Conservation (phyloP, 192 early-diverging fungal genomes). For the Podochytrium sp. region DNA sequence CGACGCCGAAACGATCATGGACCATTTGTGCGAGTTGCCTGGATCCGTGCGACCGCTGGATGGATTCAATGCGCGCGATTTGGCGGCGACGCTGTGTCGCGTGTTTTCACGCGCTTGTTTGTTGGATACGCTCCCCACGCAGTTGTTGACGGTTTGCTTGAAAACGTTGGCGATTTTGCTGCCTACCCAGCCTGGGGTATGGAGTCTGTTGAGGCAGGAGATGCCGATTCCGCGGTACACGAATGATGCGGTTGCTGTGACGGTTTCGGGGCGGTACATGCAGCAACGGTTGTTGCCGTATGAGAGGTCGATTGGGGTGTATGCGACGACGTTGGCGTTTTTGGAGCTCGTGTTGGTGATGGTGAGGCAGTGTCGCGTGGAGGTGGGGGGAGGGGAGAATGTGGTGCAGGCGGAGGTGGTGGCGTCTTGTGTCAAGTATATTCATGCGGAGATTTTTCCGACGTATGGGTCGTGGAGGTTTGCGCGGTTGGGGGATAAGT, state of each 20-base stretch:
- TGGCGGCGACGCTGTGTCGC: conserved; percentile 41
- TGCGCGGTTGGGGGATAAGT: conserved; percentile 39
- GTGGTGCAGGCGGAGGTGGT: conserved; percentile 37
- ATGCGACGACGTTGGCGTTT: conserved; percentile 48
- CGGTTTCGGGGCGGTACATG: conserved; percentile 35
- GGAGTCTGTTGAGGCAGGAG: conserved; percentile 43
- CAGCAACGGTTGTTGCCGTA: conserved; percentile 48
- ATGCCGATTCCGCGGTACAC: conserved; percentile 43
- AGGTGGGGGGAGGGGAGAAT: not conserved
- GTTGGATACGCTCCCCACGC: conserved; percentile 30
- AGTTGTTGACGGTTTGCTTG: conserved; percentile 44
- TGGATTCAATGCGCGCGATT: conserved; percentile 26
- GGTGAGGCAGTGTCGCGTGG: not conserved
- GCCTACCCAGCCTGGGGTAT: conserved; percentile 29
- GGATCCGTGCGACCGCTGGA: not conserved
- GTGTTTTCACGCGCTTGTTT: conserved; percentile 38
- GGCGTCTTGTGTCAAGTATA: conserved; percentile 40
- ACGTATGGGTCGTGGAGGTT: conserved; percentile 50
- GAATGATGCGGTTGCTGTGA: not conserved
- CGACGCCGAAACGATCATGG: not conserved
- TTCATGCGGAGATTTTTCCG: conserved; percentile 51
- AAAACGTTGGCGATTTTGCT: conserved; percentile 38
- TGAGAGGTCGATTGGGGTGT: conserved; percentile 42
- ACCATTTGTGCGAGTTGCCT: conserved; percentile 31
- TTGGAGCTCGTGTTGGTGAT: conserved; percentile 44